Base-by-base conservation (phyloP, 2,329 filamentous ascomycete genomes). In the Colletotrichum paranaense region DNA sequence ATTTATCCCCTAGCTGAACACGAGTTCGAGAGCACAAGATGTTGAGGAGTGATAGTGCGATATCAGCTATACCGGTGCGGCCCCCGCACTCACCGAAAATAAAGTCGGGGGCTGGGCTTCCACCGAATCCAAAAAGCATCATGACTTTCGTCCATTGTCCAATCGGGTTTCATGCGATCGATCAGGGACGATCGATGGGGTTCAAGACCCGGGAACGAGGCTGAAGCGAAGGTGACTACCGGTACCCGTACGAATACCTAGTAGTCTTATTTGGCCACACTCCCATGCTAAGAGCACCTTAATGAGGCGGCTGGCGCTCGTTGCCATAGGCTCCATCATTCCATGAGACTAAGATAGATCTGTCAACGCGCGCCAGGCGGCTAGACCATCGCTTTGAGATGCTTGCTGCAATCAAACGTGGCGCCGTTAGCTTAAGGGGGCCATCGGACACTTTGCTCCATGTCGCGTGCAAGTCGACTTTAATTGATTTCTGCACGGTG, bases 151-250 rank as follows among this genome's bases (percentile, higher is more conserved):
- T 7, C 53, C 59, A 59, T 42, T 55, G 66, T 53, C 59, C 69
- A 72, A 64, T 72, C 55, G 67, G 60, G 35, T n/a, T 22, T 22
- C 9, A 49, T 3, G 19, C 67, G 12, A 38, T 62, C n/a, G 28
- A 70, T 62, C 60, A 70, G 67, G 67, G 55, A 52, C 60, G 32
- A 73, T 73, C 67, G 70, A 28, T 53, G 55, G 24, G n/a, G 19
- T 22, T 22, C 19, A 11, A 49, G 59, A 55, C 55, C 8, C 11
- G 52, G 32, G 46, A 35, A 24, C 14, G 19, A 28, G 38, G 57
- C 65, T 64, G n/a, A 42, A 26, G 3, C 11, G 11, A 35, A 1
- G 12, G 16, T 22, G 26, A 7, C 19, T 49, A n/a, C 42, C 1
- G 7, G 16, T n/a, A 22, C 8, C 32, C 32, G 11, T 49, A 9